Percentiles rank a stretch among this genome's conserved stretches.
Evolutionary conservation across 129 eudicot genomes (phyloP).

Genomic region (Helianthus tuberosus): DNA sequence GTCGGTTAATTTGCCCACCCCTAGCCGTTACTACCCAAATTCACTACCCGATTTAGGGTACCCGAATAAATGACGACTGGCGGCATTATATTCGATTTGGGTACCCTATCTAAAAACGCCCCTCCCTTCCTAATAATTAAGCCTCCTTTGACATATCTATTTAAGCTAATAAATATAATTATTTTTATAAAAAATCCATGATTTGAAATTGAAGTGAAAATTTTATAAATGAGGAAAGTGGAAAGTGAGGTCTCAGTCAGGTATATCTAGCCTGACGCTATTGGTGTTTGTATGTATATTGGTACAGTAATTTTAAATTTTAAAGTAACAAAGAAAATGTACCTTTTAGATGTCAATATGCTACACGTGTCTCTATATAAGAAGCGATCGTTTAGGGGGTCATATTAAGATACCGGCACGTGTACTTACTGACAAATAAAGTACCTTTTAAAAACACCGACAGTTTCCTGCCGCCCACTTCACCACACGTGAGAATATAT

Average conservation of each 20-base stretch:
- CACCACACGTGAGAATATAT: constrained; percentile 18
- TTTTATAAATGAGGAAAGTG: not conserved
- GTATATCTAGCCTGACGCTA: not conserved
- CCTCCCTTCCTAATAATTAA: no score
- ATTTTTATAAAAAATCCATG: no score
- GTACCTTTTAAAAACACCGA: constrained; percentile 11
- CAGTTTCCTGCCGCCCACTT: constrained; percentile 9
- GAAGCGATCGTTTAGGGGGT: not conserved
- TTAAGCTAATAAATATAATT: no score
- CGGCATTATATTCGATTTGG: no score
- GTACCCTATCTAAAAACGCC: no score
- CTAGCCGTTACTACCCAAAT: no score
- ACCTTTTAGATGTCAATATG: not conserved
- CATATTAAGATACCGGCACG: constrained; percentile 1
- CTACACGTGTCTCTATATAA: constrained; percentile 4
- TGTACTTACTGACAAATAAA: constrained; percentile 11
- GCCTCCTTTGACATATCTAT: no score
- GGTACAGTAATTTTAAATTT: not conserved
- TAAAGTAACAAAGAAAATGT: not conserved
- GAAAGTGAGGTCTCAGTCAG: not conserved
- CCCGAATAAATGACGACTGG: no score
- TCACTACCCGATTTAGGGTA: no score
- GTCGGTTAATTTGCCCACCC: no score
- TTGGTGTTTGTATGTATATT: not conserved
- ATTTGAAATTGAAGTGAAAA: no score